These are phyloP conservation scores for Cercospora sojina DNA, from an alignment of 2,329 filamentous ascomycete genomes.

Conservation along the genomic window DNA sequence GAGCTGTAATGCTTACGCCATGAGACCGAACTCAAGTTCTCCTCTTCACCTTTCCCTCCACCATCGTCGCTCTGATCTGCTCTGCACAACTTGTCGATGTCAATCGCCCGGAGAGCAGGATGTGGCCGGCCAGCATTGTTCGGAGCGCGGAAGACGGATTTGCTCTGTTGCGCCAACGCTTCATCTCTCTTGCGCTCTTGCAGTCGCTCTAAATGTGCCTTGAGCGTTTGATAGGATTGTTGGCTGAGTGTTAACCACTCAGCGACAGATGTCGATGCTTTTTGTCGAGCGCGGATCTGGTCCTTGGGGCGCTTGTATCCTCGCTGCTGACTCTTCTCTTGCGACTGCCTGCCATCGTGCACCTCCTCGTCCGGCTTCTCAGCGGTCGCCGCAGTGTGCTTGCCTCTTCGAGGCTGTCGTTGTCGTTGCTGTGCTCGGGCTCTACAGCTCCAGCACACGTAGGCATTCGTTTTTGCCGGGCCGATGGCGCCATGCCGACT, in stretches of 20 bases:
- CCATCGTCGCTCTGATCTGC: neutral
- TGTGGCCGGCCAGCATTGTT: neutral
- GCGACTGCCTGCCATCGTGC: neutral
- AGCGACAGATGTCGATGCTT: neutral
- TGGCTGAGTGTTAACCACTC: neutral
- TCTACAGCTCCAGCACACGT: slow-evolving; percentile 32
- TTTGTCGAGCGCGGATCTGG: neutral
- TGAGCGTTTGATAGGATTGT: neutral
- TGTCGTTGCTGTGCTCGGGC: slow-evolving; percentile 1
- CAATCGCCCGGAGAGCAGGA: neutral
- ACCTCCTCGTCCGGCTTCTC: neutral
- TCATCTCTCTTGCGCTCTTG: neutral
- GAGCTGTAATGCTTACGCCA: neutral
- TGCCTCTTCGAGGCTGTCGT: neutral
- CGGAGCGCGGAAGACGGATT: neutral
- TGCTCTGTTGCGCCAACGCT: neutral
- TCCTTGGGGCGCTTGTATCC: neutral
- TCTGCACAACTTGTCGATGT: neutral
- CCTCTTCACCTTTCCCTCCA: neutral
- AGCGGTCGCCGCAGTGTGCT: neutral
- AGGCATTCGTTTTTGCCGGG: slow-evolving; percentile 19
- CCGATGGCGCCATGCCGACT: slow-evolving; percentile 16
- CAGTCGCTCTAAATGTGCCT: neutral
- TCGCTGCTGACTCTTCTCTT: neutral
- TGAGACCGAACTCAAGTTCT: neutral